Evolutionary conservation across 2,329 filamentous ascomycete species (phyloP).

Genomic region (Huntiella omanensis): DNA sequence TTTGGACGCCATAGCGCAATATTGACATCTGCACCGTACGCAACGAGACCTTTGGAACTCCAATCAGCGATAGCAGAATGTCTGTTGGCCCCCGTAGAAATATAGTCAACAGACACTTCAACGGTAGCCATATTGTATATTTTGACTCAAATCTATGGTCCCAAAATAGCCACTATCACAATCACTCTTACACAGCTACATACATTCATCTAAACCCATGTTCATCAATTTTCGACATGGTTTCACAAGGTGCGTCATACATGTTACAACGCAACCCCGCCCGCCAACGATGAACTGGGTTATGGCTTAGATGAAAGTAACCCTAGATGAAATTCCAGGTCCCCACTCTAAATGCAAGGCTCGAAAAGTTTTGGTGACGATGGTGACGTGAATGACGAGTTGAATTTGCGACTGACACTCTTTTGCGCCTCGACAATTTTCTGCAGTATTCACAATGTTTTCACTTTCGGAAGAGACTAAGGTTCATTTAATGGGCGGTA

Average conservation of each 20-base stretch:
- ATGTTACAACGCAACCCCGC: slow-evolving; percentile 1
- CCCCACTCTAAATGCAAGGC: slow-evolving; percentile 9
- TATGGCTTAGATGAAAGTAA: background rate
- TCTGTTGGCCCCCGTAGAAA: slow-evolving; percentile 74
- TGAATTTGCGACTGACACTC: background rate
- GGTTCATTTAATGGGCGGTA: slow-evolving; percentile 30
- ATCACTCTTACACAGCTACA: background rate
- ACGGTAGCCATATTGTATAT: background rate
- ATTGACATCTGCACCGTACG: slow-evolving; percentile 77
- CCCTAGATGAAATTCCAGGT: background rate
- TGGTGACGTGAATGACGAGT: background rate
- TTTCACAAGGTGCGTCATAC: slow-evolving; percentile 6
- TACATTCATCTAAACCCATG: background rate
- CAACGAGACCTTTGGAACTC: slow-evolving; percentile 54
- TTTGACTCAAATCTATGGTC: slow-evolving; percentile 10
- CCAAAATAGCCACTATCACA: background rate
- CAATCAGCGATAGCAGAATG: slow-evolving; percentile 84
- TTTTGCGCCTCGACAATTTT: background rate
- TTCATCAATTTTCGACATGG: slow-evolving; percentile 7
- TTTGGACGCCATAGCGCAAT: slow-evolving; percentile 73
- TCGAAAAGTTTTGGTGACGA: slow-evolving; percentile 9
- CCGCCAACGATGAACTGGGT: background rate
- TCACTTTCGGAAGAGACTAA: slow-evolving; percentile 90
- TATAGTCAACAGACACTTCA: slow-evolving; percentile 19
- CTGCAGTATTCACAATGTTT: slow-evolving; percentile 25